These are phyloP conservation scores for Triticum monococcum DNA, from an alignment of 176 grass and related monocot genomes.

Conservation along the genomic window DNA sequence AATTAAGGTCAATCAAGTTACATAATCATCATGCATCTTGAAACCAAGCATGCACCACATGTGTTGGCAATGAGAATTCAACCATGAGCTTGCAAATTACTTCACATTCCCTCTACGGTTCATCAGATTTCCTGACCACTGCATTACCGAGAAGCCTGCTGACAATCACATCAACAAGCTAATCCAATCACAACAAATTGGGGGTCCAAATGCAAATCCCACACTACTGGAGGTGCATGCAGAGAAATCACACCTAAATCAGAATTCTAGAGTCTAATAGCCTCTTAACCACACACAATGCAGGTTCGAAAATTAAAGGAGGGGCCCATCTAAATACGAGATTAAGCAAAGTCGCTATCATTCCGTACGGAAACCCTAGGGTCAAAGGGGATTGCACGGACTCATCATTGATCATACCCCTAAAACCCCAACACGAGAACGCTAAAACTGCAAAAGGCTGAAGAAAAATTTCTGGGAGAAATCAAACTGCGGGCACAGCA, in stretches of 20 bases:
- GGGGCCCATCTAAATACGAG: background rate
- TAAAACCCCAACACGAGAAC: conserved; percentile 2
- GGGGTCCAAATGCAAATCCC: conserved; percentile 39
- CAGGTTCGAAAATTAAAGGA: background rate
- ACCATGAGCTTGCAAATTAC: background rate
- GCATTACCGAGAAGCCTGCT: background rate
- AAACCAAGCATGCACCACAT: background rate
- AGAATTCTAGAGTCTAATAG: background rate
- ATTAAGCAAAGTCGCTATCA: conserved; percentile 3
- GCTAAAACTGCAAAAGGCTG: background rate
- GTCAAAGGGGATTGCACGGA: background rate
- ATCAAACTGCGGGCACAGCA: background rate
- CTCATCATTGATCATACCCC: background rate
- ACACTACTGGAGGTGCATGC: conserved; percentile 40
- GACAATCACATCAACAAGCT: background rate
- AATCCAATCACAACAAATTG: conserved; percentile 10
- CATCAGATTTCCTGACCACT: background rate
- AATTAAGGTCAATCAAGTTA: conserved; percentile 10
- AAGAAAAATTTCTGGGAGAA: background rate
- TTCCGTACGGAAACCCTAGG: background rate
- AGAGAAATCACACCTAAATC: conserved; percentile 35
- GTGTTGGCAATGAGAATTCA: background rate
- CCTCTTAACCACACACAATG: background rate
- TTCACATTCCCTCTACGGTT: background rate
- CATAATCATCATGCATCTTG: conserved; percentile 1